Percentiles rank a stretch among this genome's conserved stretches.
Conservation (phyloP, 768 basidiomycete species). For the Ramaria rubella region DNA sequence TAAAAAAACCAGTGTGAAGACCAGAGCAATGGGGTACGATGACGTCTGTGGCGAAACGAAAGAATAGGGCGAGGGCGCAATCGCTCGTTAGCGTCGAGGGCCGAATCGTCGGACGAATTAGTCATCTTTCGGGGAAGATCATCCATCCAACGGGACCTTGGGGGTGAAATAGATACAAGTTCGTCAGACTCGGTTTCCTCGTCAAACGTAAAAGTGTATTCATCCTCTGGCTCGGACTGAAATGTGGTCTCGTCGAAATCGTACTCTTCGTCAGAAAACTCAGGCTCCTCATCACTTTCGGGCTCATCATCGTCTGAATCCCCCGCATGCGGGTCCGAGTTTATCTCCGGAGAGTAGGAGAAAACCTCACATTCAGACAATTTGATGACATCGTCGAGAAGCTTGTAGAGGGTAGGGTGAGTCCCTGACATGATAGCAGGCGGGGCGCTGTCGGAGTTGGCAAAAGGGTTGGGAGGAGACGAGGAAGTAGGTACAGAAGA, state of each 20-base stretch:
- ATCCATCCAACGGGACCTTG: slow-evolving; percentile 30
- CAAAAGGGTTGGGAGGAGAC: slow-evolving; percentile 53
- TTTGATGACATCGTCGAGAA: slow-evolving; percentile 85
- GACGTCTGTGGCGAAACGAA: slow-evolving; percentile 22
- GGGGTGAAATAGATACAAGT: slow-evolving; percentile 20
- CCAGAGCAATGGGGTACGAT: slow-evolving; percentile 75
- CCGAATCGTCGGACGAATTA: slow-evolving; percentile 25
- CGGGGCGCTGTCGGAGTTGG: slow-evolving; percentile 60
- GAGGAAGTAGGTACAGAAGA: slow-evolving; percentile 67
- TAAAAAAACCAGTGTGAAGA: slow-evolving; percentile 97
- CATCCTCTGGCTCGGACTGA: slow-evolving; percentile 45
- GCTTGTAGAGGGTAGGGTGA: slow-evolving; percentile 81
- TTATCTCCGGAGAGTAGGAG: slow-evolving; percentile 87
- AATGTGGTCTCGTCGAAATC: slow-evolving; percentile 31
- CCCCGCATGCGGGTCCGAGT: slow-evolving; percentile 89
- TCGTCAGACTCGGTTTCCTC: slow-evolving; percentile 66
- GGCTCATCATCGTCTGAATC: slow-evolving; percentile 68
- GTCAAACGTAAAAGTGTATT: slow-evolving; percentile 71
- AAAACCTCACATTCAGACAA: slow-evolving; percentile 92
- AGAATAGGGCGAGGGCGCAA: neutral
- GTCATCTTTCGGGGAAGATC: slow-evolving; percentile 26
- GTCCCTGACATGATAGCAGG: slow-evolving; percentile 74
- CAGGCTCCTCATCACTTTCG: slow-evolving; percentile 46
- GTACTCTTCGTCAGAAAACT: slow-evolving; percentile 53
- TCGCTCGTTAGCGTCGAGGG: slow-evolving; percentile 11